Evolutionary conservation across 2,329 filamentous ascomycete genomes (phyloP), one percentile per base, ranked within the genome.

Genomic region (Stagonosporopsis rhizophila): DNA sequence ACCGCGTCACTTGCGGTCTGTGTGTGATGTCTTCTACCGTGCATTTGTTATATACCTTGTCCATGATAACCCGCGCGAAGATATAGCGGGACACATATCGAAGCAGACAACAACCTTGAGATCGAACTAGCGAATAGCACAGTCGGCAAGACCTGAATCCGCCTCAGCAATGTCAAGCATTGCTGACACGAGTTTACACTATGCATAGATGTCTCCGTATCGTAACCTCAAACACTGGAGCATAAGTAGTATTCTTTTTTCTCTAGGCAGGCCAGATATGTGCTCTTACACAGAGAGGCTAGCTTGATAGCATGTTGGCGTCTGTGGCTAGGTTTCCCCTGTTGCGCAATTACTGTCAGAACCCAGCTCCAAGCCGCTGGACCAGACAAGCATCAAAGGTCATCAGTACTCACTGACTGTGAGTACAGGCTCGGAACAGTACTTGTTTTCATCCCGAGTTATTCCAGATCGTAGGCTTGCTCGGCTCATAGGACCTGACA

Each of bases 181-280:
- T 15, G 37, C 35, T 35, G 46, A 38, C 52, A 27, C n/a, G 6
- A 25, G 17, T 55, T 45, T 44, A 44, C 52, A 55, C 19, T 28
- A 37, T 55, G 45, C 45, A 50, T 2, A 47, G 5, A 14, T 22
- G 25, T 17, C 19, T 9, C 6, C 3, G n/a, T 27, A 11, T 12
- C 11, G 7, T 34, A 5, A 7, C 11, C n/a, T 49, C 38, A 11
- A 41, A 39, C 25, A 34, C 19, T 34, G 4, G 15, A 23, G n/a
- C 15, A 3, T 19, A 22, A 28, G 34, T 35, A 34, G 12, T 2
- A 8, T 50, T 48, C 17, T 39, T 35, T 44, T 42, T 49, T 28
- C 17, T 23, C 20, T 37, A 17, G 23, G 14, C n/a, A 15, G 8
- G 2, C 17, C 4, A 8, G 12, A 20, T 25, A 32, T 11, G 22